phyloP scores from a whole-genome alignment of 139 green algal species.

The Pleodorina starrii region DNA sequence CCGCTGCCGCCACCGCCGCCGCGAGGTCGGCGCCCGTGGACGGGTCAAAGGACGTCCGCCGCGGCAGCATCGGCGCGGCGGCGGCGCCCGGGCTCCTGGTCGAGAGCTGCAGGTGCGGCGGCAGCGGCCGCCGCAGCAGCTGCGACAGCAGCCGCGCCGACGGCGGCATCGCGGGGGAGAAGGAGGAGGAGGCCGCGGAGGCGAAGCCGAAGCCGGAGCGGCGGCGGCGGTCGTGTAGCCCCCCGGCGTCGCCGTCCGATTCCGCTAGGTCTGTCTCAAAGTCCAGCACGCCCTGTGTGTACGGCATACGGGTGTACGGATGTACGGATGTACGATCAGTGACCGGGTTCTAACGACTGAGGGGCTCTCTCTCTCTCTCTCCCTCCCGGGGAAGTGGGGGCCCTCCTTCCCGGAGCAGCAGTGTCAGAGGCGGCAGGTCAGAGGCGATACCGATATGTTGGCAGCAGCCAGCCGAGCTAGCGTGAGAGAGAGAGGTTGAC shows the following conservation, averaged over 20 bases:
- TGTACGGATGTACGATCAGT: no score
- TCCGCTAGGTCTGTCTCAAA: background rate
- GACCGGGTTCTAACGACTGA: no score
- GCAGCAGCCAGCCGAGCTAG: no score
- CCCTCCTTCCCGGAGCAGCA: no score
- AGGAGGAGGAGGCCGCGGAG: background rate
- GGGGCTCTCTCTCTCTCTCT: no score
- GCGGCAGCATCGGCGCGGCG: background rate
- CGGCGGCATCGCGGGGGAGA: background rate
- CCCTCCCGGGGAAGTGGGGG: no score
- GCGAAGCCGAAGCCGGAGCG: background rate
- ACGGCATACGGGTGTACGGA: no score
- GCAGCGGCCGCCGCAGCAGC: background rate
- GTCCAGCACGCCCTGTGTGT: slow-evolving; percentile 4
- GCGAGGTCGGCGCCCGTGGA: background rate
- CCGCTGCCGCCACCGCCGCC: background rate
- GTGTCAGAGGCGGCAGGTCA: no score
- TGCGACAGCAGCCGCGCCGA: background rate
- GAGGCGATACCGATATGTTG: no score
- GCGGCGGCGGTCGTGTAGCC: background rate
- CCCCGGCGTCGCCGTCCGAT: background rate
- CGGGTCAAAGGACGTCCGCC: background rate
- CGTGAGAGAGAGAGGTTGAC: no score
- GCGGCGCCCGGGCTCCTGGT: background rate
- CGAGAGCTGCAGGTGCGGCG: background rate